Evolutionary conservation across 257 asterid species (phyloP).

Genomic region (Scutellaria minor): DNA sequence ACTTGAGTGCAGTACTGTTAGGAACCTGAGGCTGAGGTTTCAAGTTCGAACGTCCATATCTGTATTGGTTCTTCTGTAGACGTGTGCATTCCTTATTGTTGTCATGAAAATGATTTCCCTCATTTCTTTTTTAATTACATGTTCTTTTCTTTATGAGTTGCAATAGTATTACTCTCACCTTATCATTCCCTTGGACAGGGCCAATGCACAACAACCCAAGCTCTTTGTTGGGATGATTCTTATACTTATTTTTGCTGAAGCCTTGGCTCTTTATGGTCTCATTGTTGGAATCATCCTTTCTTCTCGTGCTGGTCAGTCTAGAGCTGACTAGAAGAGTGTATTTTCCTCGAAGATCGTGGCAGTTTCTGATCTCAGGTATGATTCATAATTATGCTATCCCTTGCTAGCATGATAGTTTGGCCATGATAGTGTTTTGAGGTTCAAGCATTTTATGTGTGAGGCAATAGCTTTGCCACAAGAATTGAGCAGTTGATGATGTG

Average conservation of each 20-base stretch:
- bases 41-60: too few relatives aligned
- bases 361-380: slow-evolving; percentile 34
- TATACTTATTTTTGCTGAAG: slow-evolving; percentile 27
- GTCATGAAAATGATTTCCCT: not conserved
- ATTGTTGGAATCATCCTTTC: slow-evolving; percentile 91
- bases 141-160: slow-evolving; percentile 24
- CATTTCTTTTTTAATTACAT: not conserved
- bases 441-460: slow-evolving; percentile 33
- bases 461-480: slow-evolving; percentile 36
- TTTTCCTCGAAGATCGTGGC: slow-evolving; percentile 21
- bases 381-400: slow-evolving; percentile 32
- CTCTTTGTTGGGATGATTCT: slow-evolving; percentile 89
- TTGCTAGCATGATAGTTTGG: slow-evolving; percentile 38
- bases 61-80: not conserved
- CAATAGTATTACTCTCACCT: not conserved
- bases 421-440: slow-evolving; percentile 34
- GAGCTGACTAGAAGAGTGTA: slow-evolving; percentile 70
- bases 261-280: slow-evolving; percentile 38
- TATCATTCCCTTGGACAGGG: slow-evolving; percentile 48
- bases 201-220: slow-evolving; percentile 85
- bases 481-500: slow-evolving; percentile 26
- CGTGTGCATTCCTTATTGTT: not conserved
- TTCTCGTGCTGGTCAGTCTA: slow-evolving; percentile 88
- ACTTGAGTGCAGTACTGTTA: too few relatives aligned
- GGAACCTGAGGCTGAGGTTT: too few relatives aligned